A percentile compares a stretch with the other conserved stretches of the same genome.
phyloP scores from a whole-genome alignment of 108 stramenopile genomes.

The Nannochloropsis salina region DNA sequence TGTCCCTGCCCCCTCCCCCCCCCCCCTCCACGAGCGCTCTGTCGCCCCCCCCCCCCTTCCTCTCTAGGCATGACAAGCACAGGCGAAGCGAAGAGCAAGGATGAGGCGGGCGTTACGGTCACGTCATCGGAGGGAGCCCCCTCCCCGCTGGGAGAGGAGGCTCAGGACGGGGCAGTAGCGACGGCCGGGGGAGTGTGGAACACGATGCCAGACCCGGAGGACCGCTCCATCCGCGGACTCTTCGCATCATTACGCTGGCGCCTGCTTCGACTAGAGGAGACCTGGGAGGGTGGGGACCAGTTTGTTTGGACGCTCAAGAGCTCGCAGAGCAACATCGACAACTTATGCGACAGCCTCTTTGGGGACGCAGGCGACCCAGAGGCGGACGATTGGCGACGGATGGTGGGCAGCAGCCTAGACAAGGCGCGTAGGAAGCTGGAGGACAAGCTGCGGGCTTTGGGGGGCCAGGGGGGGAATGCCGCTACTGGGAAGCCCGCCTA shows the following conservation, averaged over 20 bases:
- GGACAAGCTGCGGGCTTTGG: conserved; percentile 1
- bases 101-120: too few species aligned
- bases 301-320: conserved; percentile 8
- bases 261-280: background rate
- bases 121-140: background rate
- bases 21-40: background rate
- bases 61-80: too few species aligned
- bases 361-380: background rate
- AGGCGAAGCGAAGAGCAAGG: too few species aligned
- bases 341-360: background rate
- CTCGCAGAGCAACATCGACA: conserved; percentile 14
- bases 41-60: background rate
- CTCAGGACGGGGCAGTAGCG: background rate
- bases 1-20: background rate
- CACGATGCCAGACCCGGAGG: background rate
- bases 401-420: background rate
- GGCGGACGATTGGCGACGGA: conserved; percentile 6
- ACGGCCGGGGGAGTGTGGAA: background rate
- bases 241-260: background rate
- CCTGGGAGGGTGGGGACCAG: conserved; percentile 14
- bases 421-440: background rate
- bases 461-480: background rate
- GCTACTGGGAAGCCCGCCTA: background rate
- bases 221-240: background rate
- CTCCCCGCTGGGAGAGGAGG: background rate